phyloP scores from a whole-genome alignment of 1,284 basidiomycete genomes.

The Phellinidium pouzarii region DNA sequence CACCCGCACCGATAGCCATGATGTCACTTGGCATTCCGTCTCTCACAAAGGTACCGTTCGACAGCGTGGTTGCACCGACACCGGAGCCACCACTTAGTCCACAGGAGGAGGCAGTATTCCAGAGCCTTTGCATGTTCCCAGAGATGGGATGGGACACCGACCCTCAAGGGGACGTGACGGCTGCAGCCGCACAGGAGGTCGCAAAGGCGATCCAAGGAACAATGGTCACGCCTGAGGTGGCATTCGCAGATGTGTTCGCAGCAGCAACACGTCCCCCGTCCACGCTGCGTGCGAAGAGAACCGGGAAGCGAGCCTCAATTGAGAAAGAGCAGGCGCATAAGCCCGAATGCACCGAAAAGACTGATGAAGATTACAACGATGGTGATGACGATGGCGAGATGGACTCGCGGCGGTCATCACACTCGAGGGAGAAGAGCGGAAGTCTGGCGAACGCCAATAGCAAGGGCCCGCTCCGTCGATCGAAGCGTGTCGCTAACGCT shows the following conservation, averaged over 20 bases:
- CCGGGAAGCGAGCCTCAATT: neutral
- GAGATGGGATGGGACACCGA: conserved; percentile 8
- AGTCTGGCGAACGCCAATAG: neutral
- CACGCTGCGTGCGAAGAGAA: neutral
- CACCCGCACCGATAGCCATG: conserved; percentile 23
- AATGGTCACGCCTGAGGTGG: neutral
- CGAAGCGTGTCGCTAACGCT: conserved; percentile 59
- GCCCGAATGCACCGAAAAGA: neutral
- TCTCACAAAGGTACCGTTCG: conserved; percentile 1
- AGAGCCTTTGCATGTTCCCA: conserved; percentile 45
- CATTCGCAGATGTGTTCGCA: conserved; percentile 7
- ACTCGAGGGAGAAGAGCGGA: neutral
- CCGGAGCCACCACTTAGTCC: conserved; percentile 45
- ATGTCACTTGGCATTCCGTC: conserved; percentile 22
- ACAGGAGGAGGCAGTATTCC: conserved; percentile 66
- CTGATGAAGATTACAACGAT: neutral
- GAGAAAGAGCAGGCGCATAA: neutral
- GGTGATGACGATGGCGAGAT: neutral
- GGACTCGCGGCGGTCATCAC: conserved; percentile 1
- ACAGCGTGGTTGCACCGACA: neutral
- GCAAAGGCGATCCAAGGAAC: neutral
- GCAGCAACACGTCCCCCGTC: neutral
- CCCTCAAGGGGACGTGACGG: neutral
- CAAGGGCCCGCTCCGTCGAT: conserved; percentile 44
- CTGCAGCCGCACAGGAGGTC: neutral